Evolutionary conservation across 116 monocot species (phyloP), one percentile per base, ranked within the genome.

Genomic region (Posidonia oceanica): DNA sequence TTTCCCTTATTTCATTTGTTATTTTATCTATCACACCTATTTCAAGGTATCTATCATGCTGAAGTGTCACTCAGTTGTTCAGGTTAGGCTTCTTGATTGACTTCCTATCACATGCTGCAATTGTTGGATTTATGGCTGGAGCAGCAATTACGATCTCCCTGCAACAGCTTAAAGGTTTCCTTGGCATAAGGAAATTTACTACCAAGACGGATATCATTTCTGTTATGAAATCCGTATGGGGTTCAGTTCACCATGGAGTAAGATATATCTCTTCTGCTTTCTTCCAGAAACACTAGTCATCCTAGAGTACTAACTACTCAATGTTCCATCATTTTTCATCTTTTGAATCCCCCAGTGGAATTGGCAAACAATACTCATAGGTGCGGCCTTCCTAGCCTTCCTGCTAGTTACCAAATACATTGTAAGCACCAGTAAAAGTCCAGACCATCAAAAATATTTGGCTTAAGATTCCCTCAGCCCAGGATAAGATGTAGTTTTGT

Each of bases 91-190:
- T 90, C 66, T 53, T 90, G n/a, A 80, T 89, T 36, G 89, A 89
- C 7, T 89, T 81, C 74, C 62, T 89, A 37, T 89, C 89, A 18
- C 89, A 90, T 63, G 90, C 90, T 63, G 81, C 86, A 4, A 74
- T 86, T 52, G 82, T 90, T 15, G 90, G 90, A 70, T 90, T 90
- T 67, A 90, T 90, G 86, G 90, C 51, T 3, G 90, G 90, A 36
- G 81, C 90, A 21, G 86, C 90, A 38, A 78, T 90, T 23, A 86
- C 91, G 8, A 96, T 96, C 58, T 87, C 83, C 10, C 91, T 96
- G 66, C 96, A 96, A 64, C 96, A 96, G 74, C 87, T 96, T 1
- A 96, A 91, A 80, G 91, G 91, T 14, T 71, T 96, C 67, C 83
- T 96, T 51, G 96, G 96, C 20, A 88, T 96, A 60, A 54, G 39